These are phyloP conservation scores for Blastobotrys parvus DNA, from an alignment of 805 yeast genomes.

Conservation along the genomic window DNA sequence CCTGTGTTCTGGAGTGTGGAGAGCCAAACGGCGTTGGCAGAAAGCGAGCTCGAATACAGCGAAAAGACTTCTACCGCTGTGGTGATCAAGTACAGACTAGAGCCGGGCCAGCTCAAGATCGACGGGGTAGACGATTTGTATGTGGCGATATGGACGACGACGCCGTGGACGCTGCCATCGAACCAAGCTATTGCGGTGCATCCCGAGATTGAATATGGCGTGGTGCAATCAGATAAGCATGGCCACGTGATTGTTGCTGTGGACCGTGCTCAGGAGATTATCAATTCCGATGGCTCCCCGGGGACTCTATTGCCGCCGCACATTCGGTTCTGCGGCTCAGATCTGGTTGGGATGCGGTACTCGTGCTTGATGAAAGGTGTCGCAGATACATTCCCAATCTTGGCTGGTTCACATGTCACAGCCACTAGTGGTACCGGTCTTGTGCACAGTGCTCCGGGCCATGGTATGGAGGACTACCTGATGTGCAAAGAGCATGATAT, in stretches of 20 bases:
- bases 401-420: conserved; percentile 78
- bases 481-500: conserved; percentile 54
- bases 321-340: conserved; percentile 35
- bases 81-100: conserved; percentile 57
- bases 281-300: conserved; percentile 13
- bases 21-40: conserved; percentile 89
- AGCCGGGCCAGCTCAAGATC: conserved; percentile 19
- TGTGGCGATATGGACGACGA: conserved; percentile 82
- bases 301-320: no score
- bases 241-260: conserved; percentile 52
- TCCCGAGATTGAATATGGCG: conserved; percentile 47
- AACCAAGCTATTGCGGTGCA: conserved; percentile 77
- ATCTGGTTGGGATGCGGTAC: conserved; percentile 39
- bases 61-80: conserved; percentile 64
- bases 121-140: conserved; percentile 6
- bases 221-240: conserved; percentile 30
- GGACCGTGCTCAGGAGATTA: conserved; percentile 36
- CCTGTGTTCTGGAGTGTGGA: conserved; percentile 99
- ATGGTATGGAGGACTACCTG: conserved; percentile 87
- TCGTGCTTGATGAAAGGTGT: conserved; percentile 43
- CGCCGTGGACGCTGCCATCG: conserved; percentile 95
- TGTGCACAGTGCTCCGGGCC: conserved; percentile 97
- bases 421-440: conserved; percentile 83
- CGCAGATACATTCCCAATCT: conserved; percentile 41
- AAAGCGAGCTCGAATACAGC: conserved; percentile 88